Percentiles rank a stretch among this genome's conserved stretches.
Conservation (phyloP, 768 basidiomycete genomes). For the Lactarius akahatsu region DNA sequence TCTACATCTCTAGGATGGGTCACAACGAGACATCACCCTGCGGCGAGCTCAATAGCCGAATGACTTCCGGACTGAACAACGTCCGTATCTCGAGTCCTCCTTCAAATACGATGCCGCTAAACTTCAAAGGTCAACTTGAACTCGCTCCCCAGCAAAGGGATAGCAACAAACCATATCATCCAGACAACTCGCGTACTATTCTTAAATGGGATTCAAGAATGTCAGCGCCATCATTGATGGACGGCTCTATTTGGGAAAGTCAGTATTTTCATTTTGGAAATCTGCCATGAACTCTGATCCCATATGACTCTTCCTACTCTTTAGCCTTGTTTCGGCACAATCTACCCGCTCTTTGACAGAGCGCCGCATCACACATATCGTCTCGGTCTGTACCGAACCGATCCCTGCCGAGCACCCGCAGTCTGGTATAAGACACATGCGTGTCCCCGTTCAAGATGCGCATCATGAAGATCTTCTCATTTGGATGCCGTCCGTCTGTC, state of each 20-base stretch:
- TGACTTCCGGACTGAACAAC: constrained; percentile 6
- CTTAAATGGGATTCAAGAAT: constrained; percentile 32
- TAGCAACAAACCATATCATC: constrained; percentile 2
- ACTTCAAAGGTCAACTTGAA: not conserved
- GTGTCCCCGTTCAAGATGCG: constrained; percentile 45
- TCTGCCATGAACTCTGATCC: constrained; percentile 16
- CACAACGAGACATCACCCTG: constrained; percentile 4
- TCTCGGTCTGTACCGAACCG: constrained; percentile 67
- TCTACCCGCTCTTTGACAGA: constrained; percentile 70
- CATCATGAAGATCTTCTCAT: constrained; percentile 30
- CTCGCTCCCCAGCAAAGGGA: constrained; percentile 6
- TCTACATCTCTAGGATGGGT: not conserved
- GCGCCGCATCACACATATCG: constrained; percentile 69
- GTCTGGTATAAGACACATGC: constrained; percentile 64
- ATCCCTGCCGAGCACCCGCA: constrained; percentile 69
- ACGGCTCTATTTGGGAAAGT: constrained; percentile 76
- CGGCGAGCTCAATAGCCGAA: constrained; percentile 21
- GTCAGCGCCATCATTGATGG: constrained; percentile 63
- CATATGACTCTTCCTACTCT: not conserved
- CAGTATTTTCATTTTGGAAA: constrained; percentile 39
- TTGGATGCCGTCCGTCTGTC: constrained; percentile 29
- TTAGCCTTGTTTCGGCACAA: constrained; percentile 62
- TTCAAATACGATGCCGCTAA: constrained; percentile 24
- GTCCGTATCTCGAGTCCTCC: constrained; percentile 8
- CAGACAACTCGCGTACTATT: not conserved